Conservation (phyloP, 2,329 filamentous ascomycete species). For the Apiospora arundinis region DNA sequence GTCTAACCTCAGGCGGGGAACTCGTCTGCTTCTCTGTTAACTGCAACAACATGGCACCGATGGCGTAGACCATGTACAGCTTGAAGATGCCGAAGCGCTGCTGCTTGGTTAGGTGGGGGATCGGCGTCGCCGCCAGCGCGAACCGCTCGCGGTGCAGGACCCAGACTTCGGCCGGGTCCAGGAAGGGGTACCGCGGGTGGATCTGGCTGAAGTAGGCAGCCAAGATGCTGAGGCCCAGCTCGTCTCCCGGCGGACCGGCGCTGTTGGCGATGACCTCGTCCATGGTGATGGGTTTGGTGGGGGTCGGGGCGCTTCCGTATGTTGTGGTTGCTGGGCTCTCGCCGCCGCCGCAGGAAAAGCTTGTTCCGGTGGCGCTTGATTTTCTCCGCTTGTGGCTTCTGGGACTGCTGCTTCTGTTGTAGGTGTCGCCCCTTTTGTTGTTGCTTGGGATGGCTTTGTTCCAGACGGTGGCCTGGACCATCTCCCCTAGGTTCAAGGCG, state of each 20-base stretch:
- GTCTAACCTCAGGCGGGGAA: constrained; percentile 46
- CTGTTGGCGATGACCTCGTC: constrained; percentile 49
- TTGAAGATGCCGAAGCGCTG: constrained; percentile 55
- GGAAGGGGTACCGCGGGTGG: constrained; percentile 56
- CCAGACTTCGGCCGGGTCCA: constrained; percentile 53
- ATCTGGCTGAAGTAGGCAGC: constrained; percentile 53
- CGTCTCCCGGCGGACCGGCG: constrained; percentile 53
- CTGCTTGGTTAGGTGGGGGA: constrained; percentile 41
- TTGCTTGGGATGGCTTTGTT: constrained; percentile 51
- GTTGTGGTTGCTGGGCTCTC: not conserved
- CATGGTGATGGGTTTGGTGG: constrained; percentile 38
- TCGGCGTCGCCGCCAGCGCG: constrained; percentile 42
- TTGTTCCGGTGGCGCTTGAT: not conserved
- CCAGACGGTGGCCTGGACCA: constrained; percentile 61
- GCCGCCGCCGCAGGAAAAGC: constrained; percentile 10
- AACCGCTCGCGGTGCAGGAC: constrained; percentile 48
- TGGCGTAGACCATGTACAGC: constrained; percentile 58
- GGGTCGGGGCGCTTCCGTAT: not conserved
- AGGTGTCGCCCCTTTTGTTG: constrained; percentile 21
- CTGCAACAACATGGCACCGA: constrained; percentile 55
- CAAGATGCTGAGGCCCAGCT: constrained; percentile 50
- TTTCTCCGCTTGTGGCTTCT: constrained; percentile 24
- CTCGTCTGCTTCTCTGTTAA: constrained; percentile 51
- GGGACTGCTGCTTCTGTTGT: constrained; percentile 25
- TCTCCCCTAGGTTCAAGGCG: constrained; percentile 56